phyloP scores from a whole-genome alignment of 371 early-diverging fungal genomes.

The Mucor circinelloides region DNA sequence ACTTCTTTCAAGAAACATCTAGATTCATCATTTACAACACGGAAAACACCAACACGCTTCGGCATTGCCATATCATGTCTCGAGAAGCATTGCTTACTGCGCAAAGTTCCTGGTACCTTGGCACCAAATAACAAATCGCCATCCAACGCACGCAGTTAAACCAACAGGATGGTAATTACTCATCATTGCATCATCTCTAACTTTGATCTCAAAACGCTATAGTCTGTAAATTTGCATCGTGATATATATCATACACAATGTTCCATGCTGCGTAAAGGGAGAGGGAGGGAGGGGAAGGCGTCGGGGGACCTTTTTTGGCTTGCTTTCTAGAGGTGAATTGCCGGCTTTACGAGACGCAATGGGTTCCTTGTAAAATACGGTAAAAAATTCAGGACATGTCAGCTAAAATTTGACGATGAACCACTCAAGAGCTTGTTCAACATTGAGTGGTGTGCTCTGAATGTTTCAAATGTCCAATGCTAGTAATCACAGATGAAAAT shows the following conservation, averaged over 20 bases:
- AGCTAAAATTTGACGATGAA: background rate
- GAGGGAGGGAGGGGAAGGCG: background rate
- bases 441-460: background rate
- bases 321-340: background rate
- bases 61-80: no score
- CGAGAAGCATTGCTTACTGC: no score
- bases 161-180: background rate
- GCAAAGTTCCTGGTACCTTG: no score
- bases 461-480: background rate
- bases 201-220: background rate
- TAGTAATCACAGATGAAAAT: background rate
- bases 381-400: background rate
- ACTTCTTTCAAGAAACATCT: background rate
- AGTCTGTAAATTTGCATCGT: background rate
- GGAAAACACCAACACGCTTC: no score
- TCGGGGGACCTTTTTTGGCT: background rate
- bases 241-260: background rate
- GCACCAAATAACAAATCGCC: background rate
- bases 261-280: background rate
- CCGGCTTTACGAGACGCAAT: no score
- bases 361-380: no score
- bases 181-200: background rate
- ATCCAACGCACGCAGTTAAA: background rate
- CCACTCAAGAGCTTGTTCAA: background rate
- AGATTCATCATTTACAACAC: no score